Evolutionary conservation across 1,139 yeast genomes (phyloP).

Genomic region (Blastobotrys proliferans): DNA sequence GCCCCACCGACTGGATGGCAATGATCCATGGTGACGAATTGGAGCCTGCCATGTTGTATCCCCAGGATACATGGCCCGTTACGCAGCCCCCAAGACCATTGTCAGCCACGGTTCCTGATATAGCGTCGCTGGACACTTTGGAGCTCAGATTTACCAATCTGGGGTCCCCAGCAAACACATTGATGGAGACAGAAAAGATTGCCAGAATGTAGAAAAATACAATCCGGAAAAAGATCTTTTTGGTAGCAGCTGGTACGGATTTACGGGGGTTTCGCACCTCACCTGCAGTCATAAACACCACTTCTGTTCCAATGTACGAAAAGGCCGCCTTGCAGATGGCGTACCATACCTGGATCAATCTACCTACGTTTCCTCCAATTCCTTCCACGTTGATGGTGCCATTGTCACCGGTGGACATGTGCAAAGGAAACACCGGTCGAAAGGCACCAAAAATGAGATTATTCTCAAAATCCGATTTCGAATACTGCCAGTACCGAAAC

Average conservation of each 20-base stretch:
- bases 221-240: slow-evolving; percentile 68
- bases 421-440: slow-evolving; percentile 57
- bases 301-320: slow-evolving; percentile 77
- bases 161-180: slow-evolving; percentile 73
- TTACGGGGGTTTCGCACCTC: slow-evolving; percentile 80
- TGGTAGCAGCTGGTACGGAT: slow-evolving; percentile 74
- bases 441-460: slow-evolving; percentile 64
- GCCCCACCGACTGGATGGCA: slow-evolving; percentile 66
- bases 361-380: slow-evolving; percentile 59
- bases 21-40: slow-evolving; percentile 57
- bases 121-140: neutral
- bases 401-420: slow-evolving; percentile 4
- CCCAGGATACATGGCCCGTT: slow-evolving; percentile 28
- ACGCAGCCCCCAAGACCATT: slow-evolving; percentile 18
- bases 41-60: slow-evolving; percentile 17
- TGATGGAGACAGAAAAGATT: slow-evolving; percentile 66
- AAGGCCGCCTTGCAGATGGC: slow-evolving; percentile 65
- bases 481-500: slow-evolving; percentile 59
- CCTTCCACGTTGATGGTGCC: slow-evolving; percentile 38
- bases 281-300: slow-evolving; percentile 81
- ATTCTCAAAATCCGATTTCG: slow-evolving; percentile 47
- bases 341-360: slow-evolving; percentile 59
- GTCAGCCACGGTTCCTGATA: slow-evolving; percentile 5
- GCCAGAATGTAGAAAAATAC: slow-evolving; percentile 64
- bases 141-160: slow-evolving; percentile 37